Base-by-base conservation (phyloP, 257 asterid species). In the Solanum chilense region DNA sequence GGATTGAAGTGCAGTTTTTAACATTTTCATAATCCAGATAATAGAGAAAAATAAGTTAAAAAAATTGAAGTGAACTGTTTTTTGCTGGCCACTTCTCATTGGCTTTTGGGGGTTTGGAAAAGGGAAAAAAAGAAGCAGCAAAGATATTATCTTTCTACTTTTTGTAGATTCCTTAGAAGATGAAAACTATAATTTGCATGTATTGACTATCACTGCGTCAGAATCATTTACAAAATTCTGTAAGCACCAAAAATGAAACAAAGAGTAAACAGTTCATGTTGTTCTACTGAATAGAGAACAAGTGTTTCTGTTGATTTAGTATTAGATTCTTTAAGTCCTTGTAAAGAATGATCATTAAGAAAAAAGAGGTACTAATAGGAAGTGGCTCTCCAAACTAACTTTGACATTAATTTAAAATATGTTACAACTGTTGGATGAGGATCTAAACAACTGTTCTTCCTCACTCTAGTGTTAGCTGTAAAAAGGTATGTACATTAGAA, bases 401-500 rank as follows among this genome's bases (percentile, higher is more conserved):
- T 85, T 85, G 41, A 87, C 69, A 84, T 37, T 29, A 76, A 78
- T 88, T 88, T 60, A 88, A 56, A 87, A 47, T 80, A 86, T 44
- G 87, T 87, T 88, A 39, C 86, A 52, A 87, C 52, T 78, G 70
- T 64, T 39, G 49, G 29, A 56, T 56, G 66, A 56, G 66, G 66
- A 49, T 49, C 45, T 20, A 81, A 81, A 49, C 83, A 82, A 29
- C 58, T 86, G 89, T 37, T 37, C 74, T 82, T 86, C 58, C 75
- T 41, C 64, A 11, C 71, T 64, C 41, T 39, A 31, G 35, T 66
- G 87, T 89, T 86, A 86, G 89, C 77, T 86, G 87, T 83, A 89
- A 88, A 86, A 64, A 89, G 47, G 69, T 82, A 90, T 92, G 37
- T 92, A 91, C 94, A 91, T 84, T 69, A 87, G 83, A 88, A 80